These are phyloP conservation scores for Desmodesmus armatus DNA, from an alignment of 139 green algal species.

Conservation along the genomic window DNA sequence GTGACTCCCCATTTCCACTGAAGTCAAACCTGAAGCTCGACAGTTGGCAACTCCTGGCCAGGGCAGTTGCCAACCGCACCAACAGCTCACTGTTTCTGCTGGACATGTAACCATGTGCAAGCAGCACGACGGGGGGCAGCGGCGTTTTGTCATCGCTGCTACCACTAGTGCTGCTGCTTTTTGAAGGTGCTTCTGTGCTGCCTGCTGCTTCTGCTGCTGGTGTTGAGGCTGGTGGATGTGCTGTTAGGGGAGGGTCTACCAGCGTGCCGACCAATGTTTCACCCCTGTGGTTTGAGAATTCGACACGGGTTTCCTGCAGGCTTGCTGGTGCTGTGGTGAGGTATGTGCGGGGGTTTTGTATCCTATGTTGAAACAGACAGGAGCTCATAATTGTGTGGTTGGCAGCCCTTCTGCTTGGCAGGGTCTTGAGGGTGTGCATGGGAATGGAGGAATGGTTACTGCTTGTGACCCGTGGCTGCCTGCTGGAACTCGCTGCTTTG, in stretches of 20 bases:
- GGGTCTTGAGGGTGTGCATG: no score
- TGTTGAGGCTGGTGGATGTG: background rate
- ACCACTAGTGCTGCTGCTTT: background rate
- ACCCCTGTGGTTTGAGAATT: conserved; percentile 30
- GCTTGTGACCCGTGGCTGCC: no score
- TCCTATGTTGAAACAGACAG: no score
- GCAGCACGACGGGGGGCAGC: conserved; percentile 12
- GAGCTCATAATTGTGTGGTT: no score
- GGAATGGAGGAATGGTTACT: no score
- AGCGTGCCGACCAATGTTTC: conserved; percentile 27
- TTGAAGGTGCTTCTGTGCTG: background rate
- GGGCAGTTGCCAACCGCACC: conserved; percentile 27
- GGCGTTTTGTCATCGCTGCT: background rate
- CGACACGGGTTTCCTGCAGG: background rate
- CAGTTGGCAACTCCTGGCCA: conserved; percentile 18
- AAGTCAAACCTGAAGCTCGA: conserved; percentile 44
- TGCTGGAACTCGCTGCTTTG: no score
- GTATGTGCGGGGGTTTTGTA: no score
- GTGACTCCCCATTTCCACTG: conserved; percentile 33
- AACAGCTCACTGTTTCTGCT: conserved; percentile 39
- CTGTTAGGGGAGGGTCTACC: background rate
- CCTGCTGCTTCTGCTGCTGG: background rate
- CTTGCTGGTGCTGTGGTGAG: background rate
- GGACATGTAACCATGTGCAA: conserved; percentile 47
- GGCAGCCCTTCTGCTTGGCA: no score